Base-by-base conservation (phyloP, 805 yeast genomes). In the Ogataea salicorniae region DNA sequence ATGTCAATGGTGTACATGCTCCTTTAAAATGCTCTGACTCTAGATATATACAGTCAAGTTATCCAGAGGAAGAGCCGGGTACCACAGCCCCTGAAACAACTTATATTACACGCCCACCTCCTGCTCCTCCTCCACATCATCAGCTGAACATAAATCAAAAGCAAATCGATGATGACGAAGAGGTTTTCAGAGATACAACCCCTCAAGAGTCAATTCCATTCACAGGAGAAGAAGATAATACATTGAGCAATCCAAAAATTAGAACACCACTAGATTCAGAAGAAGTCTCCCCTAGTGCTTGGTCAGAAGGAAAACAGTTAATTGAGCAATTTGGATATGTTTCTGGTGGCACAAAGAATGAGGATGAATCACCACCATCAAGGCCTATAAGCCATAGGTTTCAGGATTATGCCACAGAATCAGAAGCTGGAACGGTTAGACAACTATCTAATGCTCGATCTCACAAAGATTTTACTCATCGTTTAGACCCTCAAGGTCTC, bases 321-420 rank as follows among this genome's bases (percentile, higher is more conserved):
- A 57, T 60, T 29, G 49, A 58, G 34, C 46, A 51, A 20, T 60
- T 45, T 46, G 64, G 63, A 6, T 58, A 61, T 45, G 26, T 49
- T 9, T 56, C 62, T 2, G 53, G 58, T 6, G 41, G 42, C 23
- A 45, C 20, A n/a, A 20, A 41, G 20, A 11, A 42, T 17, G 38
- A 42, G 17, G 37, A 33, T 2, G 41, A 23, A 7, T 11, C 17
- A 35, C 18, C 20, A 16, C 16, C 20, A 2, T 35, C 37, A 16
- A 11, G 20, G 8, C 13, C 37, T 16, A 35, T n/a, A 16, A 16
- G 17, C n/a, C 17, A 34, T n/a, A 15, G 17, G 9, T 15, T 34
- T 34, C 36, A 41, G 39, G 47, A 40, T n/a, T 35, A 51, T 5
- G 18, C 17, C 14, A 34, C 41, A 5, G 52, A 41, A 14, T 31